These are phyloP conservation scores for Oxytropis ochrocephala DNA, from an alignment of 306 rosid species.

Conservation along the genomic window DNA sequence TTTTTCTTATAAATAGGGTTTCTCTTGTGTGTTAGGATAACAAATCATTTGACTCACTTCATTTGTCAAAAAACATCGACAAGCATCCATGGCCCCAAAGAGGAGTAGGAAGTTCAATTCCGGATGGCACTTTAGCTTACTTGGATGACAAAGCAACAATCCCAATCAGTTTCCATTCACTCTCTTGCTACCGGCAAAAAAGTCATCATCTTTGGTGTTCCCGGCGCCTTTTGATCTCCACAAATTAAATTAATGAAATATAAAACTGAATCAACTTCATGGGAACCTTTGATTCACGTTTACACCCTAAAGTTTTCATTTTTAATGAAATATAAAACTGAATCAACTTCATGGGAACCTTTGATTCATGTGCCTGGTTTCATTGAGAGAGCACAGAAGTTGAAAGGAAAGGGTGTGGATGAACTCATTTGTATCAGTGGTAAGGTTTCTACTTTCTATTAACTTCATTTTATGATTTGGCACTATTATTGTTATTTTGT, in stretches of 20 bases:
- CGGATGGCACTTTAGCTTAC: slow-evolving; percentile 56
- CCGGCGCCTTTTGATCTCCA: slow-evolving; percentile 54
- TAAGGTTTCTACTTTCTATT: neutral
- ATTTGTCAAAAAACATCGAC: no score
- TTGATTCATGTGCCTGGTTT: slow-evolving; percentile 64
- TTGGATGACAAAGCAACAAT: slow-evolving; percentile 46
- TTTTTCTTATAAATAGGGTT: no score
- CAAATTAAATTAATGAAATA: neutral
- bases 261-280: neutral
- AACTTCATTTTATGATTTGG: neutral
- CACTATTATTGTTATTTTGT: neutral
- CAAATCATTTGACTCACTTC: neutral
- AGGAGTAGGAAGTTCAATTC: slow-evolving; percentile 49
- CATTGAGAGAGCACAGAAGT: slow-evolving; percentile 61
- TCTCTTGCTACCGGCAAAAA: slow-evolving; percentile 68
- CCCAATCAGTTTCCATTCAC: slow-evolving; percentile 54
- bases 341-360: neutral
- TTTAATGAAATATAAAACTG: neutral
- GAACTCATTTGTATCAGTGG: slow-evolving; percentile 70
- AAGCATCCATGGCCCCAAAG: slow-evolving; percentile 53
- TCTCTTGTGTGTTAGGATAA: no score
- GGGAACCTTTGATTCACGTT: neutral
- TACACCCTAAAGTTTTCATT: neutral
- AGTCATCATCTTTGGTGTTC: slow-evolving; percentile 77
- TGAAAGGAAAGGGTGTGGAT: slow-evolving; percentile 72